phyloP scores from a whole-genome alignment of 139 green algal species.

The Chloropicon primus region DNA sequence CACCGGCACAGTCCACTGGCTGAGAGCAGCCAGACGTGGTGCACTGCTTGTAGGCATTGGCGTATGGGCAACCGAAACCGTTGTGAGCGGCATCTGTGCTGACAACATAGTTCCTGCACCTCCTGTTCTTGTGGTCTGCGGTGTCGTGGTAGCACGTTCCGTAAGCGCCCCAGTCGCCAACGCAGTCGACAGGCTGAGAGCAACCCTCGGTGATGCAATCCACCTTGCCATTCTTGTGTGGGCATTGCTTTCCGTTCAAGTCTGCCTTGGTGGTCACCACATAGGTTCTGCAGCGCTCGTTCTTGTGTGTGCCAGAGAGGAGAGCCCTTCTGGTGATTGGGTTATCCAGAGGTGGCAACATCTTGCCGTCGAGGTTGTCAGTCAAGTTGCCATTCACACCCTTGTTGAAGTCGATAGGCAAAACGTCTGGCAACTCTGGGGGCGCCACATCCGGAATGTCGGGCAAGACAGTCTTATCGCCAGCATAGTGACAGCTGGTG shows the following conservation, averaged over 20 bases:
- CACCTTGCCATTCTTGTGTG: not conserved
- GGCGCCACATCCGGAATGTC: too few species aligned
- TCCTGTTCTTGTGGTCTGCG: not conserved
- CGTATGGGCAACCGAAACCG: not conserved
- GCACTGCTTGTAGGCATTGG: not conserved
- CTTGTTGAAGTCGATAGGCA: too few species aligned
- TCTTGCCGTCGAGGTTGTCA: too few species aligned
- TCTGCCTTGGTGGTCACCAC: not conserved
- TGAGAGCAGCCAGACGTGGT: not conserved
- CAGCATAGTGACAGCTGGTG: not conserved
- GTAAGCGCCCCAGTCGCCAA: not conserved
- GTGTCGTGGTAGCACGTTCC: not conserved
- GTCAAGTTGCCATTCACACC: too few species aligned
- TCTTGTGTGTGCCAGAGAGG: too few species aligned
- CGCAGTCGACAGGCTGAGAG: not conserved
- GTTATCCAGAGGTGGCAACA: too few species aligned
- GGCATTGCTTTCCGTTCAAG: not conserved
- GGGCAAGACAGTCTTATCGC: too few species aligned
- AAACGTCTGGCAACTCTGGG: too few species aligned
- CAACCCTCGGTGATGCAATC: not conserved
- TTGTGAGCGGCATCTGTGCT: not conserved
- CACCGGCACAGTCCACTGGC: not conserved
- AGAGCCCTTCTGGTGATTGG: too few species aligned
- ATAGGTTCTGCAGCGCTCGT: not conserved
- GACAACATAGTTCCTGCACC: not conserved